These are phyloP conservation scores for Emergomyces orientalis DNA, from an alignment of 2,329 filamentous ascomycete genomes.

Conservation along the genomic window DNA sequence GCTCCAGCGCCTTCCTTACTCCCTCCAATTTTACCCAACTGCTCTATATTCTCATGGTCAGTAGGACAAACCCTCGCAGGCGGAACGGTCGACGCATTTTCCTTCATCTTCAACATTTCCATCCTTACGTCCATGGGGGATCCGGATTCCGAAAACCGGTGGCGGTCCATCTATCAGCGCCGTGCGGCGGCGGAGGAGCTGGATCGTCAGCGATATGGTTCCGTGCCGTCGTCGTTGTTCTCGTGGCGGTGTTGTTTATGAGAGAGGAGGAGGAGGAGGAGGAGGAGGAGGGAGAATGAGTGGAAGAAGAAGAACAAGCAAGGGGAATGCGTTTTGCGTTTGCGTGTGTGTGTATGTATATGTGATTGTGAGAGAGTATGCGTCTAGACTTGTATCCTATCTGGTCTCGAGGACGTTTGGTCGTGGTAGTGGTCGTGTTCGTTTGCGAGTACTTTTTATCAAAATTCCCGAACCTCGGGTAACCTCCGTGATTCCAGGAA, in stretches of 20 bases:
- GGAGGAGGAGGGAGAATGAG: no score
- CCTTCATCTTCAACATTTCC: background rate
- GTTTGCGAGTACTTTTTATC: background rate
- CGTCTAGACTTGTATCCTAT: no score
- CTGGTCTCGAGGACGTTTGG: background rate
- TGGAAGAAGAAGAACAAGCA: no score
- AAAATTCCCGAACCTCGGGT: slow-evolving; percentile 13
- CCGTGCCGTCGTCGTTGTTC: background rate
- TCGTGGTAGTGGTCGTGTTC: background rate
- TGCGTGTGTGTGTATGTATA: background rate
- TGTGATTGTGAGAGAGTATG: background rate
- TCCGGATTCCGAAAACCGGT: background rate
- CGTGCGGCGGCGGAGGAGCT: background rate
- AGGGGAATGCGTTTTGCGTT: no score
- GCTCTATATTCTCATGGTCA: slow-evolving; percentile 6
- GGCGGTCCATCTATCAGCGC: background rate
- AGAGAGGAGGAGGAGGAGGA: no score
- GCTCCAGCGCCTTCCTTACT: background rate
- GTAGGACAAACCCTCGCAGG: slow-evolving; percentile 2
- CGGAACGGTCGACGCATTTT: background rate
- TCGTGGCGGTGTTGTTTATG: background rate
- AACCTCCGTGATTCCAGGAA: background rate
- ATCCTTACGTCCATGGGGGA: background rate
- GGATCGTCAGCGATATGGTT: background rate
- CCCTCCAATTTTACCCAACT: background rate